Conservation (phyloP, 495 filamentous ascomycete genomes). For the Hyaloscypha hepaticicola region DNA sequence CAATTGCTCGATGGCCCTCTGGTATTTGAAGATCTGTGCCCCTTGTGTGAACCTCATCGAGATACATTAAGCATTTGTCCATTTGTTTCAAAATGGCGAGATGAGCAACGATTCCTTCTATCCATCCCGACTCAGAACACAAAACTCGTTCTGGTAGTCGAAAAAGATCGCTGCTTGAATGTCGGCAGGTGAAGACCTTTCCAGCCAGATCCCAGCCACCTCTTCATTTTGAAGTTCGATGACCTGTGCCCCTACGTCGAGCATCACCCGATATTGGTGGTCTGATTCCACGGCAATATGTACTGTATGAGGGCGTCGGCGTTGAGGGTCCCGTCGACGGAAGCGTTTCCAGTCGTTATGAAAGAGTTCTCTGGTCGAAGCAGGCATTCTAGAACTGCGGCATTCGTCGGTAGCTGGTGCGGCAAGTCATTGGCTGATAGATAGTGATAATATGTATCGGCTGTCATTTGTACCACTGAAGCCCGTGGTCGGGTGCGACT, state of each 20-base stretch:
- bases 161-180: constrained; percentile 56
- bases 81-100: constrained; percentile 63
- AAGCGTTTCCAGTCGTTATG: constrained; percentile 30
- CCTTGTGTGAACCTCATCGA: constrained; percentile 75
- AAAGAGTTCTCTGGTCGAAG: constrained; percentile 55
- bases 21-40: constrained; percentile 73
- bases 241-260: constrained; percentile 76
- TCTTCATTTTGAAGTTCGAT: constrained; percentile 59
- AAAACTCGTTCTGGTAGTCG: constrained; percentile 49
- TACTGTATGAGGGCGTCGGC: constrained; percentile 51
- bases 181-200: constrained; percentile 22
- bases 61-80: constrained; percentile 64
- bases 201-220: constrained; percentile 52
- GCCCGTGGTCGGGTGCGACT: constrained; percentile 53
- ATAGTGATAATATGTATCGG: constrained; percentile 53
- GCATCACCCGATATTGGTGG: constrained; percentile 54
- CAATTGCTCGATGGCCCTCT: constrained; percentile 55
- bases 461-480: constrained; percentile 78
- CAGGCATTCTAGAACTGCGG: constrained; percentile 57
- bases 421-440: constrained; percentile 56
- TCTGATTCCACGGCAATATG: constrained; percentile 40
- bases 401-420: constrained; percentile 61
- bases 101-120: constrained; percentile 49
- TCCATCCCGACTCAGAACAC: constrained; percentile 44
- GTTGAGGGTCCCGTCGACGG: constrained; percentile 26